A percentile compares a stretch with the other conserved stretches of the same genome.
phyloP scores from a whole-genome alignment of 306 rosid species.

The Fragaria iinumae region DNA sequence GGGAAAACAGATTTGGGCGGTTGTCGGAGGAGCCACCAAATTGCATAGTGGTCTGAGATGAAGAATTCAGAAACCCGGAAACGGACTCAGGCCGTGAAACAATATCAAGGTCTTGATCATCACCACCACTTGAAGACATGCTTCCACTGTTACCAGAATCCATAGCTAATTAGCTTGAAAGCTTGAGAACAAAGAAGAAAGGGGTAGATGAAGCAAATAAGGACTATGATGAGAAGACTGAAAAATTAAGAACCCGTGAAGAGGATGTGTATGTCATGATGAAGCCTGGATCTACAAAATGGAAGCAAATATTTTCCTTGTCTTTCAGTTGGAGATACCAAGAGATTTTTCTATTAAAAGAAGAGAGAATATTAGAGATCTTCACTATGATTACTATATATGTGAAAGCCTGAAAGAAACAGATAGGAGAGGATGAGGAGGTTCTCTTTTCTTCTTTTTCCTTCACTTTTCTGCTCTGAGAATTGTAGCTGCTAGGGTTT shows the following conservation, averaged over 20 bases:
- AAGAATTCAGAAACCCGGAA: conserved; percentile 39
- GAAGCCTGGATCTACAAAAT: conserved; percentile 43
- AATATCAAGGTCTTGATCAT: conserved; percentile 38
- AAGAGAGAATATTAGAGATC: conserved; percentile 49
- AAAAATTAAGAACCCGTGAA: conserved; percentile 9
- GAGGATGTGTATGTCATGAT: conserved; percentile 10
- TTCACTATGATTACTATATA: conserved; percentile 24
- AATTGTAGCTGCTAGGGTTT: conserved; percentile 44
- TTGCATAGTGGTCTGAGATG: conserved; percentile 26
- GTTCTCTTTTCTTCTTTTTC: neutral
- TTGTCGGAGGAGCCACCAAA: conserved; percentile 17
- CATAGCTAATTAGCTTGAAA: conserved; percentile 54
- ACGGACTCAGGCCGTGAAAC: conserved; percentile 35
- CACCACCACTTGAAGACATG: conserved; percentile 86
- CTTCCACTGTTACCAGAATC: conserved; percentile 89
- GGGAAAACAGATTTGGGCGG: conserved; percentile 33
- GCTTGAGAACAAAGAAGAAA: neutral
- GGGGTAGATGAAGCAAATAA: conserved; percentile 1
- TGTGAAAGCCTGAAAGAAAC: conserved; percentile 17
- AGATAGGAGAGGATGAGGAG: conserved; percentile 1
- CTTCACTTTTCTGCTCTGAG: conserved; percentile 2
- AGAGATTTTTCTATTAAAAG: conserved; percentile 45
- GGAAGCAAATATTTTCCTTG: conserved; percentile 58
- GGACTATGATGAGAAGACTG: neutral
- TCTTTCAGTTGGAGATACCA: conserved; percentile 46